These are phyloP conservation scores for Pelargonium nanum DNA, from an alignment of 345 rosid species.

Conservation along the genomic window DNA sequence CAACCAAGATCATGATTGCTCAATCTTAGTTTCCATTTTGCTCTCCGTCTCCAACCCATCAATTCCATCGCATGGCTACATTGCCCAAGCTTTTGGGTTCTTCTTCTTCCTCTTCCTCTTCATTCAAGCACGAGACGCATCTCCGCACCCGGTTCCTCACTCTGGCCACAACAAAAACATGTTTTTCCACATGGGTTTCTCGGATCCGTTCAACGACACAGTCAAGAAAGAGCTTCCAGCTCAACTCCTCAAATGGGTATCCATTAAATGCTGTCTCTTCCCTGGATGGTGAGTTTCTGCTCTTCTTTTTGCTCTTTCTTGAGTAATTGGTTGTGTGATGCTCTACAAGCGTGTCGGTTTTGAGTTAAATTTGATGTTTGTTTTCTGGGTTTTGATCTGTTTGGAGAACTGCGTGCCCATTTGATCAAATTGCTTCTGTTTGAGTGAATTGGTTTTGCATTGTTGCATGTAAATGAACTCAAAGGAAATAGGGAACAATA, in stretches of 20 bases:
- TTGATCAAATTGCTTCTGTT: too few relatives aligned
- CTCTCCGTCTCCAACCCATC: too few relatives aligned
- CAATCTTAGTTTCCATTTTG: neutral
- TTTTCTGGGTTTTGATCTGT: neutral
- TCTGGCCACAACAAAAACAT: conserved; percentile 33
- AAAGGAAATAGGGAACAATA: too few relatives aligned
- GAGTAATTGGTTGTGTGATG: neutral
- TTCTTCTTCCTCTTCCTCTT: conserved; percentile 29
- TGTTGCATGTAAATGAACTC: neutral
- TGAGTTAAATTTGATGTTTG: neutral
- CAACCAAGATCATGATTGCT: neutral
- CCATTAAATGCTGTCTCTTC: conserved; percentile 38
- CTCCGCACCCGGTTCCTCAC: conserved; percentile 21
- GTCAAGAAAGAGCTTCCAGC: conserved; percentile 31
- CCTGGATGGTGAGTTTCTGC: conserved; percentile 46
- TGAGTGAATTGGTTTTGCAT: neutral
- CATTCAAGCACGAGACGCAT: conserved; percentile 20
- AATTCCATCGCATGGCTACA: conserved; percentile 29
- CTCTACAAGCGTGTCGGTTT: neutral
- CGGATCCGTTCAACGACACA: conserved; percentile 31
- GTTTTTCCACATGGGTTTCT: conserved; percentile 25
- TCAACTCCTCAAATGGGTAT: conserved; percentile 58
- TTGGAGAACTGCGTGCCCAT: too few relatives aligned
- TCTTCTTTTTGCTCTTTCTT: conserved; percentile 1
- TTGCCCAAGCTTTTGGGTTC: conserved; percentile 26